Conservation (phyloP, 2,329 filamentous ascomycete species). For the Pseudophaeomoniella oleicola region DNA sequence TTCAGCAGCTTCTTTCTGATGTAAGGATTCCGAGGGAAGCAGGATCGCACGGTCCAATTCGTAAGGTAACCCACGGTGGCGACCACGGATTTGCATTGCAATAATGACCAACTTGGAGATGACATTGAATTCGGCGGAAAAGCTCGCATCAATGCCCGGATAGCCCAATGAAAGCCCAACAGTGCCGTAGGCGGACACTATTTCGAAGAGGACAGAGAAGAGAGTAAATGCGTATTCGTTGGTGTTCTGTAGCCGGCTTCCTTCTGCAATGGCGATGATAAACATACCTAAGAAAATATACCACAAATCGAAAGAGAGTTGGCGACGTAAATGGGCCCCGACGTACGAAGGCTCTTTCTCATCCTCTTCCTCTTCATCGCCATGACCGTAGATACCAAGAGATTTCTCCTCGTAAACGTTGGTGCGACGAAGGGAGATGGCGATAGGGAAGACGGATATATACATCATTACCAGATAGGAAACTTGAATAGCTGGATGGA, state of each 20-base stretch:
- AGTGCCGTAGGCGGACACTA: constrained; percentile 84
- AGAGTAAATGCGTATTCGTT: constrained; percentile 47
- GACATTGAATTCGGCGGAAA: constrained; percentile 66
- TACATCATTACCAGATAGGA: constrained; percentile 53
- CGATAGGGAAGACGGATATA: constrained; percentile 46
- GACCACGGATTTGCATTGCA: constrained; percentile 51
- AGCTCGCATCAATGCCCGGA: constrained; percentile 57
- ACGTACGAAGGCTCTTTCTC: constrained; percentile 65
- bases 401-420: constrained; percentile 49
- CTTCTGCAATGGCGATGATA: constrained; percentile 81
- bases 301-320: constrained; percentile 95
- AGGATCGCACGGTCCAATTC: constrained; percentile 57
- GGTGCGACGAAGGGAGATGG: constrained; percentile 44
- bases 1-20: constrained; percentile 13
- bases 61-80: constrained; percentile 51
- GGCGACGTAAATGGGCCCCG: constrained; percentile 76
- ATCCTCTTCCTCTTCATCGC: constrained; percentile 35
- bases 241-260: constrained; percentile 47
- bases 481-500: constrained; percentile 79
- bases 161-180: constrained; percentile 86
- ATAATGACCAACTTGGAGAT: constrained; percentile 53
- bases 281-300: constrained; percentile 91
- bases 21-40: constrained; percentile 35
- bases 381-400: constrained; percentile 52
- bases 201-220: constrained; percentile 64